phyloP scores from a whole-genome alignment of 164 flowering plant species.

The Brasenia schreberi region DNA sequence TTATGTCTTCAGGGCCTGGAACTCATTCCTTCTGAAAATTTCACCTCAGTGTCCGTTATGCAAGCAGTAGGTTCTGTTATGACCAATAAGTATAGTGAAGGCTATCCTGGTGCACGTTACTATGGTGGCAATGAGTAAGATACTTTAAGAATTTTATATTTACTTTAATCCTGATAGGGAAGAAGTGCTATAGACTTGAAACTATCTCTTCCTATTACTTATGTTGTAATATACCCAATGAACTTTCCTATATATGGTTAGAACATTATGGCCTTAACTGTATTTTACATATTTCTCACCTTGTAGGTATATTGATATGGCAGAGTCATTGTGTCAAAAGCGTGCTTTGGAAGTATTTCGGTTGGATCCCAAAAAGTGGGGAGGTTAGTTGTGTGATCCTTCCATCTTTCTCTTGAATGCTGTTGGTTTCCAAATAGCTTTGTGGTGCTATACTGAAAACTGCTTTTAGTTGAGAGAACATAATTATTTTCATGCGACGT shows the following conservation, averaged over 20 bases:
- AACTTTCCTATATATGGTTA: not conserved
- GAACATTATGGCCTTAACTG: not conserved
- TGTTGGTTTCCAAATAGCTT: no score
- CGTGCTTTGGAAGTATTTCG: constrained; percentile 95
- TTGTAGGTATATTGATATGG: constrained; percentile 96
- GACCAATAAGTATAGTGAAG: constrained; percentile 99
- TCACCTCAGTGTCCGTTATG: constrained; percentile 95
- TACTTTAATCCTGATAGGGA: no score
- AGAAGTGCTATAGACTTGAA: not conserved
- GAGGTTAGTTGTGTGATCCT: constrained; percentile 39
- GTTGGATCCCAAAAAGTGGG: constrained; percentile 97
- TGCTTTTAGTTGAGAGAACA: no score
- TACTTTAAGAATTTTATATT: not conserved
- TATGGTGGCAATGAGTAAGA: constrained; percentile 99
- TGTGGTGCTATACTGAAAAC: no score
- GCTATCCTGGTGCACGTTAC: constrained; percentile 99
- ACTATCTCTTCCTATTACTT: not conserved
- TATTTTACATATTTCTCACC: constrained; percentile 1
- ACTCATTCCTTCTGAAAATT: constrained; percentile 96
- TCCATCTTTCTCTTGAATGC: not conserved
- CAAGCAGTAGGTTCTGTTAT: constrained; percentile 99
- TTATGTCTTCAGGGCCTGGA: constrained; percentile 62
- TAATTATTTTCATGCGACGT: no score
- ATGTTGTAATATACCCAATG: not conserved
- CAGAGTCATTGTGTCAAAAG: constrained; percentile 91